Percentiles rank a stretch among this genome's conserved stretches.
These are phyloP conservation scores for Cercophora scortea DNA, from an alignment of 495 filamentous ascomycete genomes.

Conservation along the genomic window DNA sequence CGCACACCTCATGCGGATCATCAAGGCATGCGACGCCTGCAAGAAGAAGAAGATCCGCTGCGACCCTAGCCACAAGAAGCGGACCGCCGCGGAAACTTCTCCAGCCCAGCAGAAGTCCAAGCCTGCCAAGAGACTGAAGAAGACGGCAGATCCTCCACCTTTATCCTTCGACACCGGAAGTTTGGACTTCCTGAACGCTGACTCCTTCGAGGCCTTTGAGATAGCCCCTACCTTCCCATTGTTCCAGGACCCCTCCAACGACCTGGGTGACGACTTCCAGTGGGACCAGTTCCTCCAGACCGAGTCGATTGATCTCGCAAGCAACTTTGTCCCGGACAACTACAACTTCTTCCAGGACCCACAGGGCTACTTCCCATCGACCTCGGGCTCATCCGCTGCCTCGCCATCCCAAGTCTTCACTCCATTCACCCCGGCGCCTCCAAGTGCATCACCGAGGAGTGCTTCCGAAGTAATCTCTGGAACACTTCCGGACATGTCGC, in stretches of 20 bases:
- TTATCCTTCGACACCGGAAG: slow-evolving; percentile 3
- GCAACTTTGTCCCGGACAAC: slow-evolving; percentile 14
- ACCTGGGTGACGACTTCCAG: slow-evolving; percentile 8
- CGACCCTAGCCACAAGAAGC: slow-evolving; percentile 43
- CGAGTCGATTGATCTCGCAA: slow-evolving; percentile 14
- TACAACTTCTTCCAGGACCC: slow-evolving; percentile 33
- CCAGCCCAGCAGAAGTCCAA: slow-evolving; percentile 24
- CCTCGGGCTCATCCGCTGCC: slow-evolving; percentile 24
- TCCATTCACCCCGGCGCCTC: slow-evolving; percentile 16
- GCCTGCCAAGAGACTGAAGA: slow-evolving; percentile 31
- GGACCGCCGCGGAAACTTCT: slow-evolving; percentile 22
- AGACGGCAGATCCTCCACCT: slow-evolving; percentile 10
- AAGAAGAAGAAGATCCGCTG: slow-evolving; percentile 47
- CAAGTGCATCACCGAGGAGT: slow-evolving; percentile 8
- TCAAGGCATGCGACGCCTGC: slow-evolving; percentile 52
- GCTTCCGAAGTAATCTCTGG: slow-evolving; percentile 1
- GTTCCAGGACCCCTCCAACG: slow-evolving; percentile 8
- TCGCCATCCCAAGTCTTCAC: slow-evolving; percentile 30
- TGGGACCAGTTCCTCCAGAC: slow-evolving; percentile 38
- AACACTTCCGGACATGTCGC: slow-evolving; percentile 3
- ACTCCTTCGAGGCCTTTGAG: slow-evolving; percentile 12
- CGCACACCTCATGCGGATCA: slow-evolving; percentile 49
- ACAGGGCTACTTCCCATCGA: slow-evolving; percentile 27
- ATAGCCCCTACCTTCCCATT: slow-evolving; percentile 6
- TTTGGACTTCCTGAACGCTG: slow-evolving; percentile 6